Percentiles rank a stretch among this genome's conserved stretches.
Conservation (phyloP, 164 flowering plant species). For the Macadamia integrifolia region DNA sequence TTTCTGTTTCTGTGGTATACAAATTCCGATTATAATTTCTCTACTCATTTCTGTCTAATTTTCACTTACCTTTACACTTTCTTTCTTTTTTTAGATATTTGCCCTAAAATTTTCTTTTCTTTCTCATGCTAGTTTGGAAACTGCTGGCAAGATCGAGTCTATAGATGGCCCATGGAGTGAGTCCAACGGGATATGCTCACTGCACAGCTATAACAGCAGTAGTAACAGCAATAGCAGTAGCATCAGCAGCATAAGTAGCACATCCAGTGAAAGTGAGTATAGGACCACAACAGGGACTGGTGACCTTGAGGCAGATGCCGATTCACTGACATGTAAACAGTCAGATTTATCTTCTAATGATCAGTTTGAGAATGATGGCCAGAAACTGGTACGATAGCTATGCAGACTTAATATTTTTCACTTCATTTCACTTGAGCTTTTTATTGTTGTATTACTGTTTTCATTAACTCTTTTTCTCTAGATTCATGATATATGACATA, state of each 20-base stretch:
- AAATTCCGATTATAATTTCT: background rate
- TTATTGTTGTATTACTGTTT: background rate
- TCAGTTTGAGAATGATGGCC: conserved; percentile 47
- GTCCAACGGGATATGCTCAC: conserved; percentile 26
- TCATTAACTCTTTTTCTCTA: too few relatives aligned
- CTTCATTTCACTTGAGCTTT: background rate
- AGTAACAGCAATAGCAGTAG: conserved; percentile 85
- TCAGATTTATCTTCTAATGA: conserved; percentile 68
- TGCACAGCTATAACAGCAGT: conserved; percentile 59
- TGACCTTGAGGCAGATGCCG: conserved; percentile 98
- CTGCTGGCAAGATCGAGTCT: conserved; percentile 39
- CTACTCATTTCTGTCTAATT: background rate
- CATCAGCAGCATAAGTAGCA: conserved; percentile 69
- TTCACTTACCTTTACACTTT: background rate
- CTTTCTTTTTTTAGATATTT: background rate
- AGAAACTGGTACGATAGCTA: conserved; percentile 41
- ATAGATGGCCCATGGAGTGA: conserved; percentile 47
- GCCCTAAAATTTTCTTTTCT: conserved; percentile 10
- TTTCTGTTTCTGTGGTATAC: background rate
- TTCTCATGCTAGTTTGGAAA: conserved; percentile 21
- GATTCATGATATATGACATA: background rate
- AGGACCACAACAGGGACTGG: conserved; percentile 41
- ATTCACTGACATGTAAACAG: conserved; percentile 73
- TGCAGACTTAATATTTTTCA: background rate
- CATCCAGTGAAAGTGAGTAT: conserved; percentile 81